These are phyloP conservation scores for Diaporthe ampelina DNA, from an alignment of 2,329 filamentous ascomycete genomes.

Conservation along the genomic window DNA sequence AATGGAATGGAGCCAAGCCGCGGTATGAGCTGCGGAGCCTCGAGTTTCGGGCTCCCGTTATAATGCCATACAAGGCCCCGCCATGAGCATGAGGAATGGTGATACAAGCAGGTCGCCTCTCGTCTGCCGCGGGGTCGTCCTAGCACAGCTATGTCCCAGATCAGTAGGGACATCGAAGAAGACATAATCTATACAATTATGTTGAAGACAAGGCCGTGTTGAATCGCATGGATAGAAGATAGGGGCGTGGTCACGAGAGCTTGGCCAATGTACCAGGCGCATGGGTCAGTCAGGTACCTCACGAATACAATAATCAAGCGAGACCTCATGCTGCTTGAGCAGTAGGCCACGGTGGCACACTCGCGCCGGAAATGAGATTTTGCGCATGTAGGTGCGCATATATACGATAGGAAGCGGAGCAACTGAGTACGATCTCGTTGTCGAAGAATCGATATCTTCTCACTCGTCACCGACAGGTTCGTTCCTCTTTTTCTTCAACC, in stretches of 20 bases:
- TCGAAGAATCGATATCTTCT: not conserved
- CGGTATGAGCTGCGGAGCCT: constrained; percentile 4
- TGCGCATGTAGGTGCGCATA: not conserved
- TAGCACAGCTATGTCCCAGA: no score
- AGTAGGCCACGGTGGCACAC: constrained; percentile 4
- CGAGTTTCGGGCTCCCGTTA: not conserved
- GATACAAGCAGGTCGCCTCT: not conserved
- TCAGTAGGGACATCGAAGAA: not conserved
- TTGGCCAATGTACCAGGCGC: no score
- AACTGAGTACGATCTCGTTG: no score
- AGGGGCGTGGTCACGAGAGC: not conserved
- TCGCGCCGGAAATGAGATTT: constrained; percentile 19
- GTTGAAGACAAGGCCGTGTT: not conserved
- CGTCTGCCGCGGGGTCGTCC: no score
- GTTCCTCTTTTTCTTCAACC: constrained; percentile 51
- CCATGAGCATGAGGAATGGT: not conserved
- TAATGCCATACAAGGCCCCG: not conserved
- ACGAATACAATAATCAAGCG: not conserved
- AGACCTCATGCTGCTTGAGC: not conserved
- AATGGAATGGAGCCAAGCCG: not conserved
- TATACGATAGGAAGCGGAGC: not conserved
- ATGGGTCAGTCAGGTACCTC: not conserved
- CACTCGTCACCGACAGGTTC: constrained; percentile 24
- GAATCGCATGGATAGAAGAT: not conserved
- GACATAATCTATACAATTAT: not conserved